Percentiles rank a stretch among this genome's conserved stretches.
phyloP scores from a whole-genome alignment of 495 filamentous ascomycete species.

The Daldinia grandis region DNA sequence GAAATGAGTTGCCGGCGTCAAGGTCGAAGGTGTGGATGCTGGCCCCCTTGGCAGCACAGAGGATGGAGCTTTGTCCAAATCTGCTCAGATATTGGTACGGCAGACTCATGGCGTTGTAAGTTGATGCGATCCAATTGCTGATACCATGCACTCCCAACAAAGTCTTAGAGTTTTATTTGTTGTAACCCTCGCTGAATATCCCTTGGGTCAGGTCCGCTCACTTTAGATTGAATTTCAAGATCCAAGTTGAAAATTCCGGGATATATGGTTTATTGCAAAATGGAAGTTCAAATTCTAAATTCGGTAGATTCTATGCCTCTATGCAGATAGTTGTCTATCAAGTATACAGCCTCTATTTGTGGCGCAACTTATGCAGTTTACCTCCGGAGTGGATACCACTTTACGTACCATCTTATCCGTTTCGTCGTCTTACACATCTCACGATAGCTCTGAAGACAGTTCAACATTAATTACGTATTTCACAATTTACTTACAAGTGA shows the following conservation, averaged over 20 bases:
- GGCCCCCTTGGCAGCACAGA: constrained; percentile 66
- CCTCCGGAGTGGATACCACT: constrained; percentile 14
- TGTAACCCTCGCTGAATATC: background rate
- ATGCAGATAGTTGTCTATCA: background rate
- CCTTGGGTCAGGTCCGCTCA: background rate
- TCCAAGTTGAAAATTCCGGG: constrained; percentile 24
- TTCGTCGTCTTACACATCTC: constrained; percentile 30
- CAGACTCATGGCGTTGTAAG: constrained; percentile 62
- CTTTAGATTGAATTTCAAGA: constrained; percentile 14
- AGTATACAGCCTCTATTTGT: constrained; percentile 19
- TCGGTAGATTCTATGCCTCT: background rate
- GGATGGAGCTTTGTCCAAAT: constrained; percentile 47
- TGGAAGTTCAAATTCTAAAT: background rate
- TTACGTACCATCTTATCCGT: constrained; percentile 20
- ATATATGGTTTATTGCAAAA: constrained; percentile 26
- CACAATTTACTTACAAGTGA: background rate
- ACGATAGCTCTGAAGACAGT: constrained; percentile 20
- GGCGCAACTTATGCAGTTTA: constrained; percentile 25
- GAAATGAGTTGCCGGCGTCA: constrained; percentile 53
- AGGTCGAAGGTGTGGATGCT: constrained; percentile 61
- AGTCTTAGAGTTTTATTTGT: background rate
- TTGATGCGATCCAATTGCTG: constrained; percentile 39
- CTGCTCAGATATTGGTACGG: constrained; percentile 52
- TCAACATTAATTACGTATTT: constrained; percentile 18
- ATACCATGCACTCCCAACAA: background rate